These are phyloP conservation scores for Cadophora malorum DNA, from an alignment of 2,329 filamentous ascomycete genomes.

Conservation along the genomic window DNA sequence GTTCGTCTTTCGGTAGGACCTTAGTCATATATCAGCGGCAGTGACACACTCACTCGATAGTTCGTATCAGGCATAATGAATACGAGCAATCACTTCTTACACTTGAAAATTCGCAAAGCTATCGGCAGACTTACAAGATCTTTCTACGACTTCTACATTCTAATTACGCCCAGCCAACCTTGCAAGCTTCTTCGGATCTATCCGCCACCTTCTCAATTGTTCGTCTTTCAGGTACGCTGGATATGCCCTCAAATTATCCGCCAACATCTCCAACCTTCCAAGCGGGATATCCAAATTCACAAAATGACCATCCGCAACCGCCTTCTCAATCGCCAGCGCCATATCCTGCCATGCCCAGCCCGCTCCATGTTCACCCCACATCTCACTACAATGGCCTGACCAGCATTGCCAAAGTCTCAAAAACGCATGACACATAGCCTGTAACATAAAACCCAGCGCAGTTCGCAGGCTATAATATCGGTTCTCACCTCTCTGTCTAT, in stretches of 20 bases:
- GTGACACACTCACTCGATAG: too few relatives aligned
- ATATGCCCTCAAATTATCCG: slow-evolving; percentile 4
- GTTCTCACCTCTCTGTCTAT: not conserved
- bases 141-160: not conserved
- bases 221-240: not conserved
- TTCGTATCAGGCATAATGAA: too few relatives aligned
- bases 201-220: slow-evolving; percentile 16
- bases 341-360: slow-evolving; percentile 25
- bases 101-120: not conserved
- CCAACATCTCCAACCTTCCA: slow-evolving; percentile 11
- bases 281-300: slow-evolving; percentile 23
- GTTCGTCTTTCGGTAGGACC: too few relatives aligned
- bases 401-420: slow-evolving; percentile 21
- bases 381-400: slow-evolving; percentile 10
- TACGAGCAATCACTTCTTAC: too few relatives aligned
- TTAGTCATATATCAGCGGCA: too few relatives aligned
- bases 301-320: slow-evolving; percentile 18
- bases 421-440: slow-evolving; percentile 26
- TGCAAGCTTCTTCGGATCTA: not conserved
- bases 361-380: slow-evolving; percentile 8
- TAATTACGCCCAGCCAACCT: not conserved
- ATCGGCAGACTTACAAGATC: not conserved
- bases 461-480: slow-evolving; percentile 1
- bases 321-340: slow-evolving; percentile 24
- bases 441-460: slow-evolving; percentile 21